These are phyloP conservation scores for Aureobasidium sp. DNA, from an alignment of 2,329 filamentous ascomycete species.

Conservation along the genomic window DNA sequence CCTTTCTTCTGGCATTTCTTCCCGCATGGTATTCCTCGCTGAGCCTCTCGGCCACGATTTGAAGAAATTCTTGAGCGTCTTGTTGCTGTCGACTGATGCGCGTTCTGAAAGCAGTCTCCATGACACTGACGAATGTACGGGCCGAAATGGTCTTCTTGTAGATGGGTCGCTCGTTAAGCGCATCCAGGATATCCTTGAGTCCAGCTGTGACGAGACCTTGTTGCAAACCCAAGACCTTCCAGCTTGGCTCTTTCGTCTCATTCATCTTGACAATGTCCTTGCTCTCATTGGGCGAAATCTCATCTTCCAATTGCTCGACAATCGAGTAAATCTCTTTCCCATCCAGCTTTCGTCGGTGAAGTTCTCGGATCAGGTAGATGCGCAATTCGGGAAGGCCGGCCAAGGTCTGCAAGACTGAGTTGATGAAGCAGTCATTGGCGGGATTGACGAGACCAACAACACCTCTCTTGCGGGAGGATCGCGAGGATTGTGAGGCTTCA, in stretches of 20 bases:
- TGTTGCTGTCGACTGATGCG: constrained; percentile 92
- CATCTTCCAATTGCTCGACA: constrained; percentile 25
- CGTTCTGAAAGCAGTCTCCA: constrained; percentile 82
- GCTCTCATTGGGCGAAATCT: constrained; percentile 56
- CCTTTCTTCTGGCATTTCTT: constrained; percentile 60
- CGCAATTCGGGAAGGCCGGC: constrained; percentile 85
- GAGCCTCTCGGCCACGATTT: constrained; percentile 84
- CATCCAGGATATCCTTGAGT: constrained; percentile 86
- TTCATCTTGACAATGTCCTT: constrained; percentile 35
- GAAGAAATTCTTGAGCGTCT: constrained; percentile 94
- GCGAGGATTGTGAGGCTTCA: constrained; percentile 54
- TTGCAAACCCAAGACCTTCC: constrained; percentile 57
- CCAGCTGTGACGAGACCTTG: constrained; percentile 76
- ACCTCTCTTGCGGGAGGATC: constrained; percentile 65
- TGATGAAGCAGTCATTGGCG: constrained; percentile 80
- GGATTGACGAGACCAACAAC: constrained; percentile 85
- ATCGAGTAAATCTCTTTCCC: constrained; percentile 64
- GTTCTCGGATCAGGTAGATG: constrained; percentile 85
- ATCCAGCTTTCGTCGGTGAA: constrained; percentile 75
- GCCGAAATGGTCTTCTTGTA: constrained; percentile 91
- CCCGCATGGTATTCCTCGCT: constrained; percentile 93
- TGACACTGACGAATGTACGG: constrained; percentile 69
- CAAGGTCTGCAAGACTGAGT: constrained; percentile 87
- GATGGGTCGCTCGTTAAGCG: constrained; percentile 86
- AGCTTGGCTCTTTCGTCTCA: constrained; percentile 33